Evolutionary conservation across 768 basidiomycete genomes (phyloP).

Genomic region (Leccinum barrowsii): DNA sequence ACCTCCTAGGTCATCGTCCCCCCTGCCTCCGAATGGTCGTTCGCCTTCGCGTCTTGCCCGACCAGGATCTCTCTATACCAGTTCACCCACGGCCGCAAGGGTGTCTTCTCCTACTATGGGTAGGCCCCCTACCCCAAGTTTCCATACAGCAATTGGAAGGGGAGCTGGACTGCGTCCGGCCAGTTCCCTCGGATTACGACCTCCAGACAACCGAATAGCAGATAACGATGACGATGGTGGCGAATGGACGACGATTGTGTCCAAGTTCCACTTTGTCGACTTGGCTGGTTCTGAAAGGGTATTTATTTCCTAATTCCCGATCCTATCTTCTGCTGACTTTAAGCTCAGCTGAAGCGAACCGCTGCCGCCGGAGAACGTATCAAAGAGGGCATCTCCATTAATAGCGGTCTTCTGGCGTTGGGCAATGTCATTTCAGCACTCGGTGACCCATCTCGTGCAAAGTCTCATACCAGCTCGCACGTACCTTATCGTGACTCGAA

Average conservation of each 20-base stretch:
- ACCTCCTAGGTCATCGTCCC: conserved; percentile 75
- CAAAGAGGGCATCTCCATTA: conserved; percentile 99
- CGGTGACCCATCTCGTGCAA: conserved; percentile 86
- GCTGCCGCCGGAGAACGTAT: conserved; percentile 94
- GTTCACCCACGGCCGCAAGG: conserved; percentile 33
- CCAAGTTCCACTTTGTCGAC: conserved; percentile 99
- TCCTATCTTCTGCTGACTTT: conserved; percentile 14
- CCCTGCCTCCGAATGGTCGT: conserved; percentile 68
- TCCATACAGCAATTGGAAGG: conserved; percentile 69
- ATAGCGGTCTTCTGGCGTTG: conserved; percentile 91
- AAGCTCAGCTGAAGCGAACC: conserved; percentile 82
- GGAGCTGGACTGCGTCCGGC: conserved; percentile 67
- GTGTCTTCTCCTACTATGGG: conserved; percentile 79
- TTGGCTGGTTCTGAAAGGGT: conserved; percentile 95
- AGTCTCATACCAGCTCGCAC: conserved; percentile 81
- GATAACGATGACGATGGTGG: conserved; percentile 60
- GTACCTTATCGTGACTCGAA: conserved; percentile 98
- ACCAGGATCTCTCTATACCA: conserved; percentile 72
- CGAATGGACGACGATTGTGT: conserved; percentile 87
- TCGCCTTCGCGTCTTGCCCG: conserved; percentile 77
- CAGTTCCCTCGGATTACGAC: conserved; percentile 72
- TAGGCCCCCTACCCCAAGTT: conserved; percentile 77
- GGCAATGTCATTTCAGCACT: conserved; percentile 99
- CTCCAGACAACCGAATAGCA: conserved; percentile 40
- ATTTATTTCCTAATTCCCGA: conserved; percentile 19